Percentiles rank a stretch among this genome's conserved stretches.
phyloP scores from a whole-genome alignment of 2,329 filamentous ascomycete genomes.

The Scolecobasidium constrictum region DNA sequence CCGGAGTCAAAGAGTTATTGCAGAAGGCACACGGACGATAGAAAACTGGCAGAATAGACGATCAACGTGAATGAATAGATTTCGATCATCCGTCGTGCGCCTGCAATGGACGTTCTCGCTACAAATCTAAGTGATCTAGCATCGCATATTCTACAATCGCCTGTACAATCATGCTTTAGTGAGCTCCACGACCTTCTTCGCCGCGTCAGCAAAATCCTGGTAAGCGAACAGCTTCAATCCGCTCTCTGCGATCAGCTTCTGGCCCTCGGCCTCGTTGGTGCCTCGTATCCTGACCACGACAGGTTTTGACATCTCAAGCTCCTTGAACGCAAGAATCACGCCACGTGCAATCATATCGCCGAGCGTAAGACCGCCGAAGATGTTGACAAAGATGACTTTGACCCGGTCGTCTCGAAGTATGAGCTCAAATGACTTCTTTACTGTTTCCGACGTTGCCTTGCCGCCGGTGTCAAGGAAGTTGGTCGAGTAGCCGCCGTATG shows the following conservation, averaged over 20 bases:
- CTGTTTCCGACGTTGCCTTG: slow-evolving; percentile 73
- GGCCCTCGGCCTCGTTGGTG: slow-evolving; percentile 61
- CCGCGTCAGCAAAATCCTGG: slow-evolving; percentile 66
- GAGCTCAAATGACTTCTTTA: slow-evolving; percentile 64
- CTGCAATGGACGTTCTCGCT: no score
- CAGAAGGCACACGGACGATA: no score
- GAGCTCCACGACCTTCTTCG: slow-evolving; percentile 41
- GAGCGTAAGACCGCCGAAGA: slow-evolving; percentile 59
- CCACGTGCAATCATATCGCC: slow-evolving; percentile 76
- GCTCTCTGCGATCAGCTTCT: slow-evolving; percentile 58
- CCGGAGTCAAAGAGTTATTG: no score
- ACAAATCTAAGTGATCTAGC: no score
- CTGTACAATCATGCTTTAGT: neutral
- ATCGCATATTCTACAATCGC: no score
- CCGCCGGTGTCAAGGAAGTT: slow-evolving; percentile 89
- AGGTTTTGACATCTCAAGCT: slow-evolving; percentile 50
- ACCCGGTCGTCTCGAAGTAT: slow-evolving; percentile 63
- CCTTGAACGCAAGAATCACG: slow-evolving; percentile 60
- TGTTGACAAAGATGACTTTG: slow-evolving; percentile 61
- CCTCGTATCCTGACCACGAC: slow-evolving; percentile 69
- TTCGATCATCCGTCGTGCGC: no score
- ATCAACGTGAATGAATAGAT: no score
- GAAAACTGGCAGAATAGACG: no score
- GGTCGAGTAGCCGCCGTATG: slow-evolving; percentile 52
- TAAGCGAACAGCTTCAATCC: slow-evolving; percentile 58